These are phyloP conservation scores for Akebia trifoliata DNA, from an alignment of 164 flowering plant species.

Conservation along the genomic window DNA sequence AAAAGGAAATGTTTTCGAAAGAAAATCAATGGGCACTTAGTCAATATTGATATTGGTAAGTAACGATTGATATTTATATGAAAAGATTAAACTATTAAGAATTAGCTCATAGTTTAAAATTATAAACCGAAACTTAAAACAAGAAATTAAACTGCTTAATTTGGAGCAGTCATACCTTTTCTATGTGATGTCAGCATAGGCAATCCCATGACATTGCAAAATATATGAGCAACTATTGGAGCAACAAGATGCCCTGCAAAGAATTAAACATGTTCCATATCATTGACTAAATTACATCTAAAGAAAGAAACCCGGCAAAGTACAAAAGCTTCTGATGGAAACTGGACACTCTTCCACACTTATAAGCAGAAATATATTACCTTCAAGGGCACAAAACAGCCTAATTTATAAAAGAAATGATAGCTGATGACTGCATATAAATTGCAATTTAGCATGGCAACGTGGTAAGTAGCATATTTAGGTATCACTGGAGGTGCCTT, in stretches of 20 bases:
- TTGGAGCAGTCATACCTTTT: slow-evolving; percentile 56
- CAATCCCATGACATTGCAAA: slow-evolving; percentile 85
- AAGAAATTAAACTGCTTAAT: too few species aligned
- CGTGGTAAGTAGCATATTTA: neutral
- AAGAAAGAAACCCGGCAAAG: neutral
- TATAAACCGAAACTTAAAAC: neutral
- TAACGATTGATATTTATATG: too few species aligned
- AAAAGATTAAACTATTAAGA: too few species aligned
- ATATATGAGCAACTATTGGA: slow-evolving; percentile 69
- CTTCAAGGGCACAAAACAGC: neutral
- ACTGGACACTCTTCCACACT: neutral
- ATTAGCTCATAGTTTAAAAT: neutral
- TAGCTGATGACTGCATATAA: neutral
- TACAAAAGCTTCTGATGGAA: too few species aligned
- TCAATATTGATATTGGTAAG: neutral
- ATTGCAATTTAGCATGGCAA: neutral
- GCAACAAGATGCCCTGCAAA: slow-evolving; percentile 67
- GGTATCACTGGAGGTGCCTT: neutral
- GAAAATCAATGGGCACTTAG: too few species aligned
- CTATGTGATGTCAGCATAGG: slow-evolving; percentile 53
- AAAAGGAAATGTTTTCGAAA: neutral
- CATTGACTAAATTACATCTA: neutral
- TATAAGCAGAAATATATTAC: neutral
- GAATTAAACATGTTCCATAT: neutral
- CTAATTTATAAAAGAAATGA: neutral